These are phyloP conservation scores for Neurospora discreta DNA, from an alignment of 495 filamentous ascomycete species.

Conservation along the genomic window DNA sequence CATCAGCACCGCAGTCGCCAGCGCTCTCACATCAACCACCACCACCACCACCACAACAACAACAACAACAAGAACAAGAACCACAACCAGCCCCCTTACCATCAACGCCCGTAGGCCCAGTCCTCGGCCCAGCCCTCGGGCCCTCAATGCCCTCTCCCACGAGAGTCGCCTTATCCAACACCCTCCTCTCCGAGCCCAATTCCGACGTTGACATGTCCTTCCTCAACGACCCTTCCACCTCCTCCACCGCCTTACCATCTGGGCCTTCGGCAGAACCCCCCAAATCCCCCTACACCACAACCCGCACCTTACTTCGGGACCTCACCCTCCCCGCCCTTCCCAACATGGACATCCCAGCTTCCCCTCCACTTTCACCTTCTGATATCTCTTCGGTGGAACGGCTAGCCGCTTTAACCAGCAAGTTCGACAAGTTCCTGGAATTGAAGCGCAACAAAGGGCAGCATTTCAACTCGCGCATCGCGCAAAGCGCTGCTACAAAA, in stretches of 20 bases:
- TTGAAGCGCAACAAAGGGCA: conserved; percentile 68
- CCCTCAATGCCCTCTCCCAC: conserved; percentile 8
- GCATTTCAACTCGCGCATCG: conserved; percentile 84
- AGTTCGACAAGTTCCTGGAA: conserved; percentile 72
- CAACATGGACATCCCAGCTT: conserved; percentile 71
- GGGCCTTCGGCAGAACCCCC: conserved; percentile 23
- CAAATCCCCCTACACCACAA: conserved; percentile 57
- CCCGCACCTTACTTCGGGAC: conserved; percentile 57
- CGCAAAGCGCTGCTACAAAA: conserved; percentile 54
- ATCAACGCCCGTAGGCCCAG: conserved; percentile 16
- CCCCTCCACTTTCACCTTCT: conserved; percentile 71
- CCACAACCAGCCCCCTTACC: neutral
- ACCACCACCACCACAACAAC: neutral
- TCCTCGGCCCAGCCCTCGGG: conserved; percentile 23
- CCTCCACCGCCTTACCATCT: neutral
- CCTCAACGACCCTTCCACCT: conserved; percentile 4
- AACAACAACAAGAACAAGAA: neutral
- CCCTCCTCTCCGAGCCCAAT: conserved; percentile 3
- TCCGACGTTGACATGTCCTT: conserved; percentile 14
- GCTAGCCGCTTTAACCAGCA: conserved; percentile 42
- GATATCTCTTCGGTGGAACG: conserved; percentile 1
- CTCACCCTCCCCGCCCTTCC: conserved; percentile 76
- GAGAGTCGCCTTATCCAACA: neutral
- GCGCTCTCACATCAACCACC: neutral
- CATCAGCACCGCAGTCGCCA: neutral